Base-by-base conservation (phyloP, 1,284 basidiomycete species). In the Puccinia hordei region DNA sequence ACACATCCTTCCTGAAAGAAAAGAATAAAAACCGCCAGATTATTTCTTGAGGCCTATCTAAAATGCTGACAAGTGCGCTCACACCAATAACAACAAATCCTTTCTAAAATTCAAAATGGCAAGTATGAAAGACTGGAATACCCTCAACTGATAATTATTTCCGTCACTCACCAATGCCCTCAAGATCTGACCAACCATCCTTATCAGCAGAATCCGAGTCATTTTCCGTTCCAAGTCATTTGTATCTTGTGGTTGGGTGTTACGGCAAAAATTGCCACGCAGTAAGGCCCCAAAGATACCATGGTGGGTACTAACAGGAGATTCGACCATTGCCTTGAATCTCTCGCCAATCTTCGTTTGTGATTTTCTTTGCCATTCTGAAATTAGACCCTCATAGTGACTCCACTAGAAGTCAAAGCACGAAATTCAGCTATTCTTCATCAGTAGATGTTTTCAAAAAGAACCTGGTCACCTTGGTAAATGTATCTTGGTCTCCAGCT, bases 21-120 rank as follows among this genome's bases (percentile, higher is more conserved):
- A 24, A 22, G 1, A 41, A 41, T 6, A 41, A 4, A 41, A 41
- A 4, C 12, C 38, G 8, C 10, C 35, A 17, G 5, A 38, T 19
- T 19, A 15, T 9, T 49, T 53, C 19, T 10, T 19, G 0, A 38
- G n/a, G 24, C 22, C 27, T 15, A 15, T 57, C 17, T 61, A 24
- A 0, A 44, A 12, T 24, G 22, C 19, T 30, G 1, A 24, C 33
- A 38, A 38, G 53, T 44, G 15, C 33, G 17, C 72, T 73, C 44
- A 73, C 72, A 59, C n/a, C 30, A 15, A 73, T n/a, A 6, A 35
- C 44, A 8, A 73, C 19, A 55, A 73, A 73, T 19, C 35, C 53
- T 61, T 73, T 73, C 72, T 41, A 41, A 4, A 41, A 41, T 41
- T 41, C 38, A 41, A 41, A 41, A 41, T 41, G 38, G 38, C 12